A percentile compares a stretch with the other conserved stretches of the same genome.
phyloP scores from a whole-genome alignment of 495 filamentous ascomycete genomes.

The Aspergillus egyptiacus region DNA sequence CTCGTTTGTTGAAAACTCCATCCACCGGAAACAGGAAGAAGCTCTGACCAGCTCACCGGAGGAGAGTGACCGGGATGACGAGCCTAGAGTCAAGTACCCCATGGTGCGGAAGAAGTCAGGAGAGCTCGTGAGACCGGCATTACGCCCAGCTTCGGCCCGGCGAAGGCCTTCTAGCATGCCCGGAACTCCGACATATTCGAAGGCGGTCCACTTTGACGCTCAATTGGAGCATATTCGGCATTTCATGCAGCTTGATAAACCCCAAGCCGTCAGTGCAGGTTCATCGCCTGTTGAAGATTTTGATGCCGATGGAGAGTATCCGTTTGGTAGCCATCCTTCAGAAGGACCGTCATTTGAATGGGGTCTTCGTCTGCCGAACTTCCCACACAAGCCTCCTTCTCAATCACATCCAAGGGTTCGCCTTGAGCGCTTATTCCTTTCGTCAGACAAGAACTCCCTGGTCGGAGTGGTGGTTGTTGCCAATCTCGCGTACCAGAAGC shows the following conservation, averaged over 20 bases:
- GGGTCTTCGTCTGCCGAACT: constrained; percentile 80
- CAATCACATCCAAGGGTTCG: constrained; percentile 61
- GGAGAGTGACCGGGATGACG: constrained; percentile 58
- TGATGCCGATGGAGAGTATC: constrained; percentile 78
- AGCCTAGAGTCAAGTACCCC: constrained; percentile 57
- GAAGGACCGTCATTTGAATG: constrained; percentile 61
- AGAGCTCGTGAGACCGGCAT: constrained; percentile 87
- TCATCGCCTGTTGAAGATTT: constrained; percentile 89
- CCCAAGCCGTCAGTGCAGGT: constrained; percentile 88
- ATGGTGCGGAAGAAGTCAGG: constrained; percentile 98
- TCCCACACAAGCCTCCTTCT: constrained; percentile 62
- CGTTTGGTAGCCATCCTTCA: constrained; percentile 61
- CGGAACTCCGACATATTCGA: constrained; percentile 89
- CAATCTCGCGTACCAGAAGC: constrained; percentile 87
- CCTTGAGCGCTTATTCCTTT: constrained; percentile 80
- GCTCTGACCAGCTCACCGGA: constrained; percentile 57
- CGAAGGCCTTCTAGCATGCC: constrained; percentile 93
- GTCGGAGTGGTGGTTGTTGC: constrained; percentile 77
- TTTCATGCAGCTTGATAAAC: constrained; percentile 87
- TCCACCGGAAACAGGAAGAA: constrained; percentile 48
- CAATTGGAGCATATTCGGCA: constrained; percentile 91
- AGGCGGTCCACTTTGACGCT: constrained; percentile 93
- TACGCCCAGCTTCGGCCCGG: constrained; percentile 63
- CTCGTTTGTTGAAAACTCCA: constrained; percentile 73
- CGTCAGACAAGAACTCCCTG: constrained; percentile 75